A percentile compares a stretch with the other conserved stretches of the same genome.
These are phyloP conservation scores for Geotrichum histeridarum DNA, from an alignment of 1,139 yeast genomes.

Conservation along the genomic window DNA sequence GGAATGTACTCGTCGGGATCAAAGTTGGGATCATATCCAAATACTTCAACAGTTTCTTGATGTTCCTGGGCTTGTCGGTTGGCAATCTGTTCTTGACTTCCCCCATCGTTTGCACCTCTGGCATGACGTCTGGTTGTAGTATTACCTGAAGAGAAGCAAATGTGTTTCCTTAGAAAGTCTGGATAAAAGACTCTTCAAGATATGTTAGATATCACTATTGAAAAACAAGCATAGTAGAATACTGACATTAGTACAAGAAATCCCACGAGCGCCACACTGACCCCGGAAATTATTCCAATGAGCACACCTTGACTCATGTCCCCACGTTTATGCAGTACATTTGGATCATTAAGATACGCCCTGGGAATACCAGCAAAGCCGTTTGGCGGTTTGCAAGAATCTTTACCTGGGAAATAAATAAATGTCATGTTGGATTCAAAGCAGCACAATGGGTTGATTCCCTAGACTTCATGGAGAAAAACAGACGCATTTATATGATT, in stretches of 20 bases:
- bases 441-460: too few relatives aligned
- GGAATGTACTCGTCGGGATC: slow-evolving; percentile 7
- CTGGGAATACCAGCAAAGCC: too few relatives aligned
- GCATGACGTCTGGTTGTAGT: not conserved
- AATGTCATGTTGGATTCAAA: too few relatives aligned
- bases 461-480: too few relatives aligned
- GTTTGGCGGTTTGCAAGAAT: too few relatives aligned
- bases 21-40: slow-evolving; percentile 8
- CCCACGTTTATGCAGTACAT: not conserved
- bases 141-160: too few relatives aligned
- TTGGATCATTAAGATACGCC: too few relatives aligned
- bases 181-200: not conserved
- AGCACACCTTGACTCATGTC: not conserved
- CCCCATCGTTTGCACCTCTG: not conserved
- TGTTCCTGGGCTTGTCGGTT: not conserved
- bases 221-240: not conserved
- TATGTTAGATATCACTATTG: not conserved
- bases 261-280: too few relatives aligned
- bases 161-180: not conserved
- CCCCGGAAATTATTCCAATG: not conserved
- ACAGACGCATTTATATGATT: too few relatives aligned
- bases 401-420: too few relatives aligned
- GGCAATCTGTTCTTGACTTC: not conserved
- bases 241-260: too few relatives aligned
- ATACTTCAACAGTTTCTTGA: not conserved